Conservation (phyloP, 202 grass and related monocot genomes). For the Zoysia matrella region DNA sequence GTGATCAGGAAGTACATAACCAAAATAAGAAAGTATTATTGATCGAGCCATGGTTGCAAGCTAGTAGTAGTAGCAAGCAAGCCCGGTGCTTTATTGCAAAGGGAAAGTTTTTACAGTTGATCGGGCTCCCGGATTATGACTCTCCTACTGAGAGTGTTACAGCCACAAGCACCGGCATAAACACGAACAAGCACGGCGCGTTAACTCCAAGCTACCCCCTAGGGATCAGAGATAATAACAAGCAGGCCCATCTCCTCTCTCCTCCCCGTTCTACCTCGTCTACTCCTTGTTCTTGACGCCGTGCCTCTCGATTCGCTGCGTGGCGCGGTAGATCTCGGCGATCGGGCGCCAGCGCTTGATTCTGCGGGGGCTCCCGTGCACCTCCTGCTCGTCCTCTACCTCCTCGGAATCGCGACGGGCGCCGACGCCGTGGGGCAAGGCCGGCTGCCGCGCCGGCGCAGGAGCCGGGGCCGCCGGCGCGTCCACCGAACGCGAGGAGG, state of each 20-base stretch:
- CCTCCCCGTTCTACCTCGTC: constrained; percentile 9
- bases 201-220: constrained; percentile 47
- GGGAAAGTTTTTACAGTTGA: constrained; percentile 29
- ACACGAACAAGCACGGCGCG: no score
- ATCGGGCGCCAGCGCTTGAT: background rate
- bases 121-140: background rate
- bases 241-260: constrained; percentile 31
- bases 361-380: constrained; percentile 29
- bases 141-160: background rate
- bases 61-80: background rate
- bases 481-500: constrained; percentile 42
- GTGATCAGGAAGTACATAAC: background rate
- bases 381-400: constrained; percentile 44
- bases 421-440: no score
- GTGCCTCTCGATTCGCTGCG: constrained; percentile 36
- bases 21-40: background rate
- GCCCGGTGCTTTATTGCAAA: constrained; percentile 30
- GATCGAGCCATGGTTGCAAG: constrained; percentile 16
- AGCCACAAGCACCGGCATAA: no score
- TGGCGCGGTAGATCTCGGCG: constrained; percentile 56
- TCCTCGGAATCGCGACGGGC: background rate
- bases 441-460: background rate
- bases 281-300: constrained; percentile 20
- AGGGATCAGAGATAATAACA: constrained; percentile 42
- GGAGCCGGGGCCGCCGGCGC: constrained; percentile 3